phyloP scores from a whole-genome alignment of 768 basidiomycete species.

The Chalciporus sphaerocephalus region DNA sequence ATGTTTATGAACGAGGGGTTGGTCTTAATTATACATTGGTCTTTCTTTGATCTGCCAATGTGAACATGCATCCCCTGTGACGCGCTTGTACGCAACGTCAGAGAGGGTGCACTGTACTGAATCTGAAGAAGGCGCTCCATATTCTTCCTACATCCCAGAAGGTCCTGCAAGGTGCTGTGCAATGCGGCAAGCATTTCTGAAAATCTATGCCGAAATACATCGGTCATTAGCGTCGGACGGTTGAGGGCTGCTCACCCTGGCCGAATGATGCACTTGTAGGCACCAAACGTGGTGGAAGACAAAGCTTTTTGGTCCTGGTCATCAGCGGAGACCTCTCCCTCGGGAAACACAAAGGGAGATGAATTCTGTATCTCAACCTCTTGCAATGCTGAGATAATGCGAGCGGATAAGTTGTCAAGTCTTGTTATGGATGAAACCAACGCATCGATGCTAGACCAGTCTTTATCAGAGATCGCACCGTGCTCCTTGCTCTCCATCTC shows the following conservation, averaged over 20 bases:
- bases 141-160: slow-evolving; percentile 44
- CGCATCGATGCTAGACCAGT: slow-evolving; percentile 55
- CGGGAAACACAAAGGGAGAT: slow-evolving; percentile 20
- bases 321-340: slow-evolving; percentile 14
- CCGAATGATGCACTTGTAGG: slow-evolving; percentile 55
- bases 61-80: slow-evolving; percentile 75
- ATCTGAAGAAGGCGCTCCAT: slow-evolving; percentile 53
- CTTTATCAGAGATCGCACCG: slow-evolving; percentile 21
- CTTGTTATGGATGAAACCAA: slow-evolving; percentile 50
- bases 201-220: slow-evolving; percentile 41
- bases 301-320: slow-evolving; percentile 8
- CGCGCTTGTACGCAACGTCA: slow-evolving; percentile 66
- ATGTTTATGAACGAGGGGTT: slow-evolving; percentile 53
- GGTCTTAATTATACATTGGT: slow-evolving; percentile 45
- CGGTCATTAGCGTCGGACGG: neutral
- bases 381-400: slow-evolving; percentile 51
- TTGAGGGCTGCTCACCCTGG: slow-evolving; percentile 49
- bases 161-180: slow-evolving; percentile 43
- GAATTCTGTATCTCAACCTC: slow-evolving; percentile 22
- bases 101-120: slow-evolving; percentile 64
- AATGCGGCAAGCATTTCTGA: slow-evolving; percentile 49
- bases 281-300: slow-evolving; percentile 26
- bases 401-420: slow-evolving; percentile 48
- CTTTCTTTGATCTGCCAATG: slow-evolving; percentile 59
- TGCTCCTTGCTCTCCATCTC: slow-evolving; percentile 40